These are phyloP conservation scores for Macrophomina pseudophaseolina DNA, from an alignment of 2,329 filamentous ascomycete genomes.

Conservation along the genomic window DNA sequence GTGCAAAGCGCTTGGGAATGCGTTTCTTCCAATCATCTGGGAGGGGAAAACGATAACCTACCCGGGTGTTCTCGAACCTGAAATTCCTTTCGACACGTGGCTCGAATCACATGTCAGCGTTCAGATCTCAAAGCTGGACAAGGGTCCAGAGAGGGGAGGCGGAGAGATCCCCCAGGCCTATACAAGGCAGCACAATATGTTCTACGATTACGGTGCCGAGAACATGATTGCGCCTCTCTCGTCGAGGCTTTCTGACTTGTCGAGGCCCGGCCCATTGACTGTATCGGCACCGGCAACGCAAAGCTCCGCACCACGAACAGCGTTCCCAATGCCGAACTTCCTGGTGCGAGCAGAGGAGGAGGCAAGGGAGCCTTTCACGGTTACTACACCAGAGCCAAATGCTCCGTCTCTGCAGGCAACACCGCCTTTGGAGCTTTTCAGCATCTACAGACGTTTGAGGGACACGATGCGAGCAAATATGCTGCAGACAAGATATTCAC, in stretches of 20 bases:
- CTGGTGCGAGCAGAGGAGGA: constrained; percentile 13
- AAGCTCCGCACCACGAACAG: neutral
- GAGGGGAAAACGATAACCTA: constrained; percentile 87
- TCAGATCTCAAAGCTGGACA: constrained; percentile 55
- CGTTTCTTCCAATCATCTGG: constrained; percentile 95
- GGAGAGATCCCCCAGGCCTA: constrained; percentile 35
- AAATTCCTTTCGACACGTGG: constrained; percentile 70
- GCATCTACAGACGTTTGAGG: constrained; percentile 61
- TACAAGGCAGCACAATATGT: constrained; percentile 53
- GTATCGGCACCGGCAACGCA: constrained; percentile 13
- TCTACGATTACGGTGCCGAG: constrained; percentile 57
- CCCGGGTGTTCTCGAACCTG: constrained; percentile 68
- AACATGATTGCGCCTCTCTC: constrained; percentile 58
- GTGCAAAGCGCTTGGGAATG: constrained; percentile 94
- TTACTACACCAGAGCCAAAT: neutral
- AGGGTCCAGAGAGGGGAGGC: constrained; percentile 43
- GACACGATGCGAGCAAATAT: constrained; percentile 60
- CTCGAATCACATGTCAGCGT: constrained; percentile 64
- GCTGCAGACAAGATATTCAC: constrained; percentile 53
- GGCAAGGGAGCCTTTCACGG: constrained; percentile 18
- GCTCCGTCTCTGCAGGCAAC: constrained; percentile 23
- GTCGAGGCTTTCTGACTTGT: constrained; percentile 44
- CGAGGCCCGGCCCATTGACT: constrained; percentile 30
- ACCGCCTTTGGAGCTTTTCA: constrained; percentile 54
- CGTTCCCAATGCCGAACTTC: constrained; percentile 15